phyloP scores from a whole-genome alignment of 345 rosid species.

The Moricandia arvensis region DNA sequence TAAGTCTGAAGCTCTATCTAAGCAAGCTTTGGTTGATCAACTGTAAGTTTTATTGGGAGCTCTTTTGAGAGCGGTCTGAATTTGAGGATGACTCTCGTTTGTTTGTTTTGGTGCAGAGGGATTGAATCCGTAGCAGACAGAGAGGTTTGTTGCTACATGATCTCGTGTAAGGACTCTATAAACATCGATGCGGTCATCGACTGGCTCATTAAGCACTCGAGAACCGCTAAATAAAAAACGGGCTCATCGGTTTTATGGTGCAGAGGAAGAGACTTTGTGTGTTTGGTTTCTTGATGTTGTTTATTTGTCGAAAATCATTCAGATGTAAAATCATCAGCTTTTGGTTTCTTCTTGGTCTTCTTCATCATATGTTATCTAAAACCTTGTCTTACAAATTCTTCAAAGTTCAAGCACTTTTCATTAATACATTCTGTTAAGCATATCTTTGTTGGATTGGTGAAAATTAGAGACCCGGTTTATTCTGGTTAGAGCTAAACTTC shows the following conservation, averaged over 20 bases:
- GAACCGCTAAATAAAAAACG: slow-evolving; percentile 44
- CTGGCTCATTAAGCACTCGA: slow-evolving; percentile 98
- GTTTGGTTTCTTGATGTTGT: slow-evolving; percentile 32
- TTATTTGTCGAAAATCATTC: slow-evolving; percentile 33
- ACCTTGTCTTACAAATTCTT: slow-evolving; percentile 14
- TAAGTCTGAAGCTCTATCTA: slow-evolving; percentile 91
- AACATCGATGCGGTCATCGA: slow-evolving; percentile 88
- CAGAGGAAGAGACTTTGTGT: neutral
- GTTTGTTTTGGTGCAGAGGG: slow-evolving; percentile 52
- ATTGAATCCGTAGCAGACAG: slow-evolving; percentile 71
- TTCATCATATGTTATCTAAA: slow-evolving; percentile 4
- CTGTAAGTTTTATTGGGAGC: slow-evolving; percentile 52
- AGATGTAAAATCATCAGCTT: slow-evolving; percentile 23
- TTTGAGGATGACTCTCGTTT: neutral
- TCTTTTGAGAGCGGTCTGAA: neutral
- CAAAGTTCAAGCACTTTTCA: neutral
- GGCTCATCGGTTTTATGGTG: neutral
- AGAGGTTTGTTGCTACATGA: slow-evolving; percentile 97
- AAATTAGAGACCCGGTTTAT: neutral
- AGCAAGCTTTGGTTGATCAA: slow-evolving; percentile 94
- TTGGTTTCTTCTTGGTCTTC: slow-evolving; percentile 15
- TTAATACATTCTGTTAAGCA: neutral
- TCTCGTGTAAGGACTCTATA: slow-evolving; percentile 91
- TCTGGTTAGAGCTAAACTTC: neutral
- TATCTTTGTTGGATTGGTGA: neutral